phyloP scores from a whole-genome alignment of 2,329 filamentous ascomycete species.

The Diaporthe longicolla region DNA sequence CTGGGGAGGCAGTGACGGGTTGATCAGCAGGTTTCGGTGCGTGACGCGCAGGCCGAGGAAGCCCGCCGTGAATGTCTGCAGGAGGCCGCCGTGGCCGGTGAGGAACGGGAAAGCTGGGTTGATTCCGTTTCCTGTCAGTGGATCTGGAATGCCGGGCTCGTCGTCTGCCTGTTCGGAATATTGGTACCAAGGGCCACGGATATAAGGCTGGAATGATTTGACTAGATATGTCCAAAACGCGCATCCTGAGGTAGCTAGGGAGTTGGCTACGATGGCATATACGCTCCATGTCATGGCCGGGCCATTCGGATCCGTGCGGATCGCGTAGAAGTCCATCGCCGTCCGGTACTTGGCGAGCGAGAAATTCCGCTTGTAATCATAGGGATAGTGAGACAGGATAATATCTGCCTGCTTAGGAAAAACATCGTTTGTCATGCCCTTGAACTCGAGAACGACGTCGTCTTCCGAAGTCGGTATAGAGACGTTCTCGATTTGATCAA shows the following conservation, averaged over 20 bases:
- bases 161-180: slow-evolving; percentile 79
- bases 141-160: slow-evolving; percentile 68
- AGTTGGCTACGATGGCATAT: slow-evolving; percentile 76
- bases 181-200: slow-evolving; percentile 77
- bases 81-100: slow-evolving; percentile 78
- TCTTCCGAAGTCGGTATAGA: slow-evolving; percentile 43
- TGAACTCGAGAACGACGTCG: slow-evolving; percentile 74
- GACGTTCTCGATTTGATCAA: slow-evolving; percentile 40
- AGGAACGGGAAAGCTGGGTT: slow-evolving; percentile 80
- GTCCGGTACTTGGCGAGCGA: slow-evolving; percentile 50
- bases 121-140: slow-evolving; percentile 58
- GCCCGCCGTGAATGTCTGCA: slow-evolving; percentile 76
- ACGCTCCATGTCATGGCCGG: slow-evolving; percentile 82
- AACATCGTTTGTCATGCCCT: slow-evolving; percentile 75
- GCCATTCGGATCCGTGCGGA: slow-evolving; percentile 64
- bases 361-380: slow-evolving; percentile 67
- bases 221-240: slow-evolving; percentile 77
- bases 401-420: slow-evolving; percentile 79
- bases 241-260: slow-evolving; percentile 76
- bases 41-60: slow-evolving; percentile 76
- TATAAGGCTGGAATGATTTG: slow-evolving; percentile 74
- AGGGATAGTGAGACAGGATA: slow-evolving; percentile 74
- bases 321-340: slow-evolving; percentile 49
- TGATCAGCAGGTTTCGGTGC: slow-evolving; percentile 71
- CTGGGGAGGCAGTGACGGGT: slow-evolving; percentile 72